These are phyloP conservation scores for Schizochytrium sp. DNA, from an alignment of 108 stramenopile genomes.

Conservation along the genomic window DNA sequence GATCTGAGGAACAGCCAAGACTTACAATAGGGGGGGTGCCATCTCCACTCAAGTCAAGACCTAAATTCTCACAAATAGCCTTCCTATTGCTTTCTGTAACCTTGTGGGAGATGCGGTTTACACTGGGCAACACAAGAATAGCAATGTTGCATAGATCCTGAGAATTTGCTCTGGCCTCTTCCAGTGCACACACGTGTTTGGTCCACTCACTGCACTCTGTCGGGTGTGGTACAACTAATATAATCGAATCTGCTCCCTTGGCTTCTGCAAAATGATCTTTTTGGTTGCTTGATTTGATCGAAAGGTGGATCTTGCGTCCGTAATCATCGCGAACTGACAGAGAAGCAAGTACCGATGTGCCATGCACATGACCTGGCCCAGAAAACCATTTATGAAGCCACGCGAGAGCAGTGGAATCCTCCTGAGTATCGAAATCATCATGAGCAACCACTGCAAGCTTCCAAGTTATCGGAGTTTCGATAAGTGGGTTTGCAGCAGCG, in stretches of 20 bases:
- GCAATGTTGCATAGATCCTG: too few species aligned
- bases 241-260: not conserved
- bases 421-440: too few species aligned
- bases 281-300: not conserved
- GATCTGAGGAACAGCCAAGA: not conserved
- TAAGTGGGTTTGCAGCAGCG: too few species aligned
- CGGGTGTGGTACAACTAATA: not conserved
- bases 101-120: too few species aligned
- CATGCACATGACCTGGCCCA: conserved; percentile 10
- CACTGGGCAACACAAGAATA: too few species aligned
- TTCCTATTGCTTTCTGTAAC: too few species aligned
- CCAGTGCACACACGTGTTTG: not conserved
- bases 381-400: not conserved
- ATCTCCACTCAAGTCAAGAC: not conserved
- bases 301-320: not conserved
- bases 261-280: not conserved
- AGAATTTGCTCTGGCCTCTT: too few species aligned
- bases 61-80: not conserved
- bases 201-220: too few species aligned
- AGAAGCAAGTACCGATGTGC: conserved; percentile 1
- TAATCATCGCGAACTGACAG: not conserved
- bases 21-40: not conserved
- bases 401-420: not conserved
- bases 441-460: too few species aligned
- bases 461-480: too few species aligned